Evolutionary conservation across 179 eudicot species (phyloP).

Genomic region (Beta lomatogona): DNA sequence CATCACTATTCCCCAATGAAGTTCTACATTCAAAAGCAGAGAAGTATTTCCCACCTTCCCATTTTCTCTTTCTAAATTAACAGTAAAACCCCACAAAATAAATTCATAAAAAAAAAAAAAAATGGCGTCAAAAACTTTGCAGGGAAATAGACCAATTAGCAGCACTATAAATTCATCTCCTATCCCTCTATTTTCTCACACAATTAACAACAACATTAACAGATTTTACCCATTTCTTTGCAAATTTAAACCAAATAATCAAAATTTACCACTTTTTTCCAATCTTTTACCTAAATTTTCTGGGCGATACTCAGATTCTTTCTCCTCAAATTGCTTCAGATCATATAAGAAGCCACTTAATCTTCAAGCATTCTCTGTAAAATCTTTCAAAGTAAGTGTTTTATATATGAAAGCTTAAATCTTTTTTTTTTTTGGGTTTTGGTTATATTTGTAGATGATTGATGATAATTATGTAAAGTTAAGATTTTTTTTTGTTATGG

Average conservation of each 20-base stretch:
- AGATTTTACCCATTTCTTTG: not conserved
- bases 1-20: not conserved
- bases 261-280: slow-evolving; percentile 4
- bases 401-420: slow-evolving; percentile 3
- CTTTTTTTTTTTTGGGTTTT: not conserved
- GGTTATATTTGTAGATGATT: not conserved
- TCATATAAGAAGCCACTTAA: slow-evolving; percentile 9
- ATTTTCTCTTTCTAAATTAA: not conserved
- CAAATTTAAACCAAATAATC: not conserved
- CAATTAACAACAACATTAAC: not conserved
- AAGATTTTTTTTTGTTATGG: not conserved
- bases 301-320: not conserved
- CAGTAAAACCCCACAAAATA: too few relatives aligned
- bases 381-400: slow-evolving; percentile 32
- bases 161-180: slow-evolving; percentile 31
- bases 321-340: slow-evolving; percentile 7
- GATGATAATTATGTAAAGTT: not conserved
- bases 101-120: not conserved
- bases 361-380: slow-evolving; percentile 21
- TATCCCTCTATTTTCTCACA: slow-evolving; percentile 10
- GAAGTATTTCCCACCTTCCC: not conserved
- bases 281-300: slow-evolving; percentile 9
- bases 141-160: slow-evolving; percentile 22
- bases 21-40: not conserved
- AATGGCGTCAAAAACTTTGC: slow-evolving; percentile 23